Evolutionary conservation across 225 moss, liverwort and hornwort species (phyloP).

Genomic region (Thuidium tamariscinum): DNA sequence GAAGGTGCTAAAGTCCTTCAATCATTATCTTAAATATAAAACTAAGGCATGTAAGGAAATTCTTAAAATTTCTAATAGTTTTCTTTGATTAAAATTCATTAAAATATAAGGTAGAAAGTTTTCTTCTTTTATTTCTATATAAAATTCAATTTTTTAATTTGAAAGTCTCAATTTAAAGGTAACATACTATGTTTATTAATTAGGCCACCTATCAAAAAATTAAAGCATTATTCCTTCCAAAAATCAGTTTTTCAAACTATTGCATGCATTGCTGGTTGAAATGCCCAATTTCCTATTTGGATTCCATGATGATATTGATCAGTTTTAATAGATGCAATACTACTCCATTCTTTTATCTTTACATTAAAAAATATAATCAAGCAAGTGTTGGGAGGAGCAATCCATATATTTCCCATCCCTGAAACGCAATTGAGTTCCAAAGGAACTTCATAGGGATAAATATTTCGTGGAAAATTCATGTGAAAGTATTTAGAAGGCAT

Average conservation of each 20-base stretch:
- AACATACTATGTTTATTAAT: too few relatives aligned
- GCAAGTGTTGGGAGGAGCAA: slow-evolving; percentile 23
- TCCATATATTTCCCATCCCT: slow-evolving; percentile 32
- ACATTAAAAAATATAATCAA: slow-evolving; percentile 22
- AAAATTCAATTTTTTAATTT: not conserved
- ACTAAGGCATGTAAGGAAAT: not conserved
- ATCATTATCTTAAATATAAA: not conserved
- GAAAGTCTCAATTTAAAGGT: not conserved
- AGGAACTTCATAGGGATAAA: slow-evolving; percentile 3
- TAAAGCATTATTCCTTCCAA: not conserved
- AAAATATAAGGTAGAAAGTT: not conserved
- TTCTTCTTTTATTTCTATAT: too few relatives aligned
- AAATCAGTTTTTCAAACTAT: not conserved
- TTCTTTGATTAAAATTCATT: not conserved
- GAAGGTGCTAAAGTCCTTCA: not conserved
- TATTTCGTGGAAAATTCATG: slow-evolving; percentile 3
- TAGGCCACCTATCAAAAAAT: not conserved
- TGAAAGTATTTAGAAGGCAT: slow-evolving; percentile 26
- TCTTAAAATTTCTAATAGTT: too few relatives aligned
- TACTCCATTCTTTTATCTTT: slow-evolving; percentile 8
- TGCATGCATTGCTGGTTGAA: slow-evolving; percentile 33
- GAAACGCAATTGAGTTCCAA: slow-evolving; percentile 26
- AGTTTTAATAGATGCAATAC: slow-evolving; percentile 19
- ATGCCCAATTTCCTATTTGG: slow-evolving; percentile 35
- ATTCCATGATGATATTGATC: not conserved